Evolutionary conservation across 2,329 filamentous ascomycete genomes (phyloP).

Genomic region (Zarea fungicola): DNA sequence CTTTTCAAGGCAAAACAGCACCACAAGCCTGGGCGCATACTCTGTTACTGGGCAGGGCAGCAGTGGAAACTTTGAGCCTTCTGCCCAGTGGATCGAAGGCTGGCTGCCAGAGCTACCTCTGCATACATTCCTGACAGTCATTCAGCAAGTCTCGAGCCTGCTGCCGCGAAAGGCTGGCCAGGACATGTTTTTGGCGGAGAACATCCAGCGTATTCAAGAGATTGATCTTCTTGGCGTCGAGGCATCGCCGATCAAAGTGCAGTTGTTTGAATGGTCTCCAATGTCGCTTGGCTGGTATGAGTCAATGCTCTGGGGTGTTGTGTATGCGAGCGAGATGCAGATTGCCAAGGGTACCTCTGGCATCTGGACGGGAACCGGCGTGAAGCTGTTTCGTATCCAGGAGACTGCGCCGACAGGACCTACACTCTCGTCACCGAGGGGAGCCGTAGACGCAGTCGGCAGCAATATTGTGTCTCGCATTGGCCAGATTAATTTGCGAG

Average conservation of each 20-base stretch:
- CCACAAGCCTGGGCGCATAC: slow-evolving; percentile 68
- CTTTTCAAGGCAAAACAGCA: slow-evolving; percentile 88
- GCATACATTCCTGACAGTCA: slow-evolving; percentile 76
- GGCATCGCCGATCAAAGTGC: slow-evolving; percentile 66
- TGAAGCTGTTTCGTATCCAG: slow-evolving; percentile 86
- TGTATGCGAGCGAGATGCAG: slow-evolving; percentile 87
- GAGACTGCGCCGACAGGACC: slow-evolving; percentile 76
- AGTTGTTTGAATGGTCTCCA: slow-evolving; percentile 92
- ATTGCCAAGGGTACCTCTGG: slow-evolving; percentile 81
- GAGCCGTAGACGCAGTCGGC: slow-evolving; percentile 88
- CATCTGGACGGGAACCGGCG: slow-evolving; percentile 86
- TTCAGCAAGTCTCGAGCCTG: slow-evolving; percentile 58
- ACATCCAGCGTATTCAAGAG: slow-evolving; percentile 50
- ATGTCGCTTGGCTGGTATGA: slow-evolving; percentile 93
- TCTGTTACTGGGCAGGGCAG: slow-evolving; percentile 52
- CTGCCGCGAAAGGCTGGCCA: slow-evolving; percentile 45
- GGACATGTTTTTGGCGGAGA: slow-evolving; percentile 39
- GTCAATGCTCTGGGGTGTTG: slow-evolving; percentile 86
- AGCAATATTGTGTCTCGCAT: slow-evolving; percentile 85
- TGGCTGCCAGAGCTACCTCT: slow-evolving; percentile 91
- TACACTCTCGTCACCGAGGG: slow-evolving; percentile 75
- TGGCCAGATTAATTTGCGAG: slow-evolving; percentile 69
- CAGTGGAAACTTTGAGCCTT: slow-evolving; percentile 67
- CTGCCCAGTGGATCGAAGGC: slow-evolving; percentile 79
- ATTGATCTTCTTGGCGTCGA: slow-evolving; percentile 69